These are phyloP conservation scores for Exophiala alcalophila DNA, from an alignment of 2,329 filamentous ascomycete species.

Conservation along the genomic window DNA sequence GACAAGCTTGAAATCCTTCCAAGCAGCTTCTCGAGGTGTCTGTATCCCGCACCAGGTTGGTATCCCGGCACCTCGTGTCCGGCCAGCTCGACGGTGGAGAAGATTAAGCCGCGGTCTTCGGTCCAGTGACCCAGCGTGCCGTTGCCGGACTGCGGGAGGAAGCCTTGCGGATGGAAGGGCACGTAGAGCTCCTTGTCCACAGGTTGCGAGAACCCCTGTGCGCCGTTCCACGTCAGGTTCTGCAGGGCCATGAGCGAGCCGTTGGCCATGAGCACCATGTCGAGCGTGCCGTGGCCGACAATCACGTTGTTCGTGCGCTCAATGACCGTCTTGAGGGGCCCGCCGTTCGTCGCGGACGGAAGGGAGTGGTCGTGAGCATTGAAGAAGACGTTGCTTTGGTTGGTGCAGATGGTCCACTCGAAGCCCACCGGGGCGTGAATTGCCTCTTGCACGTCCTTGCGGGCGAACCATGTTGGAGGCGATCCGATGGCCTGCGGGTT, in stretches of 20 bases:
- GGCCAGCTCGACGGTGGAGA: constrained; percentile 59
- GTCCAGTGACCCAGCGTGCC: constrained; percentile 69
- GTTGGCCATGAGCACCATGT: constrained; percentile 65
- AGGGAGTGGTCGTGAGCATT: constrained; percentile 43
- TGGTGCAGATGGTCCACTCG: constrained; percentile 59
- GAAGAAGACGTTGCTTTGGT: constrained; percentile 46
- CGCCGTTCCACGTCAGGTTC: constrained; percentile 76
- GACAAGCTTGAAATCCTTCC: constrained; percentile 61
- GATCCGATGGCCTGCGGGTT: no score
- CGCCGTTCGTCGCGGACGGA: constrained; percentile 55
- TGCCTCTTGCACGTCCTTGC: constrained; percentile 64
- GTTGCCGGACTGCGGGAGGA: constrained; percentile 50
- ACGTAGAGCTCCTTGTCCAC: constrained; percentile 64
- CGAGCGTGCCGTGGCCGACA: constrained; percentile 68
- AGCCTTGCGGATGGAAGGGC: constrained; percentile 55
- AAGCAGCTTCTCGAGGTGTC: constrained; percentile 69
- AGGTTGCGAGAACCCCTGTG: constrained; percentile 63
- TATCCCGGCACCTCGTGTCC: constrained; percentile 59
- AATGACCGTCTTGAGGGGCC: constrained; percentile 71
- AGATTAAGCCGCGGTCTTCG: constrained; percentile 74
- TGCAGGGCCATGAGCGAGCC: constrained; percentile 71
- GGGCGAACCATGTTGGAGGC: constrained; percentile 78
- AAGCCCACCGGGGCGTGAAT: constrained; percentile 61
- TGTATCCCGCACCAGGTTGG: constrained; percentile 49
- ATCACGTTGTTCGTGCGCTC: constrained; percentile 70